Evolutionary conservation across 805 yeast species (phyloP).

Genomic region (Zygosaccharomyces bisporus): DNA sequence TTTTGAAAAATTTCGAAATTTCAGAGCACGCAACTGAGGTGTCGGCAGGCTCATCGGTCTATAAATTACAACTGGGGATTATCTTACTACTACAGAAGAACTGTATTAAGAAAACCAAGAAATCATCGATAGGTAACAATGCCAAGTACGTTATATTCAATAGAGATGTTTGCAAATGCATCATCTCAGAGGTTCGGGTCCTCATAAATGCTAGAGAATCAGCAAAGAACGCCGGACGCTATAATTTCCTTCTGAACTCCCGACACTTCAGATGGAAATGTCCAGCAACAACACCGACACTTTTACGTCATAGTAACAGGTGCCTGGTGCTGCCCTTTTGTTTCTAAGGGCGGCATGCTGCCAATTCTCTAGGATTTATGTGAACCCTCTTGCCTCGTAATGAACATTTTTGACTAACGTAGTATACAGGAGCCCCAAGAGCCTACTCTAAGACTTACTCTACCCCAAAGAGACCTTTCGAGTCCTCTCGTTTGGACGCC

Average conservation of each 20-base stretch:
- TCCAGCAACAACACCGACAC: background rate
- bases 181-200: constrained; percentile 64
- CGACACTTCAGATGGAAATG: constrained; percentile 68
- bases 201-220: constrained; percentile 40
- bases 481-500: constrained; percentile 98
- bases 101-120: constrained; percentile 7
- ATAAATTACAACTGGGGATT: constrained; percentile 3
- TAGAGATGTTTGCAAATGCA: background rate
- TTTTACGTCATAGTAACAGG: background rate
- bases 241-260: constrained; percentile 63
- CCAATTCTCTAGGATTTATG: constrained; percentile 18
- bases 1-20: background rate
- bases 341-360: background rate
- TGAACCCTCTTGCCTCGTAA: constrained; percentile 18
- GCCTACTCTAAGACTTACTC: constrained; percentile 99
- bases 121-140: constrained; percentile 41
- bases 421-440: constrained; percentile 85
- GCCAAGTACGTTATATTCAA: constrained; percentile 53
- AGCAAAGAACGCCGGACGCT: constrained; percentile 6
- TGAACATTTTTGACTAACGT: constrained; percentile 16
- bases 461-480: constrained; percentile 99
- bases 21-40: constrained; percentile 8
- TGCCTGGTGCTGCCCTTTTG: background rate
- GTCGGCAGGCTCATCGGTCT: background rate
- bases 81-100: too few species aligned